Evolutionary conservation across 2,329 filamentous ascomycete genomes (phyloP).

Genomic region (Phaeophleospora eucalypticola): DNA sequence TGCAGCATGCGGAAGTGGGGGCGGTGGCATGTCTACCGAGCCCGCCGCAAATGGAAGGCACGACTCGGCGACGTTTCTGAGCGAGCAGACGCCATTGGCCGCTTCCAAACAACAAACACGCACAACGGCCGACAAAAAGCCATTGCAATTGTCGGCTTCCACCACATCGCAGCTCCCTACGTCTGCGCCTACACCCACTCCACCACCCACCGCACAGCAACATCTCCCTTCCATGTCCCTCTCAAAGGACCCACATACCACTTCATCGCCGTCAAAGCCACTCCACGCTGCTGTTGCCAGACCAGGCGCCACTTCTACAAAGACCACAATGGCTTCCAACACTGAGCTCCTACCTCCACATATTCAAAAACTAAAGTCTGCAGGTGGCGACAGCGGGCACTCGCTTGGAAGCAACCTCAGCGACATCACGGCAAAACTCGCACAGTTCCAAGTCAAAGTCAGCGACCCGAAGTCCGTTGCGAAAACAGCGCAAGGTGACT

Average conservation of each 20-base stretch:
- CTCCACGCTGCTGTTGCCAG: too few species aligned
- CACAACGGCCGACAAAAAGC: background rate
- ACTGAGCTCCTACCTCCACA: too few species aligned
- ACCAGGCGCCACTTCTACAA: background rate
- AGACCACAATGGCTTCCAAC: background rate
- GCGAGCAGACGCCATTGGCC: background rate
- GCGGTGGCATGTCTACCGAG: background rate
- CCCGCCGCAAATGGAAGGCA: background rate
- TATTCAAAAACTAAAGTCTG: too few species aligned
- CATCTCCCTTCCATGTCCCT: too few species aligned
- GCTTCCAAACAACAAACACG: background rate
- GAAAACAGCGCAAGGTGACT: background rate
- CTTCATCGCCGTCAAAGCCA: background rate
- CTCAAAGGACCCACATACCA: background rate
- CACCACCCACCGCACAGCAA: background rate
- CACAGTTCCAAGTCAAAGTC: slow-evolving; percentile 15
- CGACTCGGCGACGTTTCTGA: background rate
- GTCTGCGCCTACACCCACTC: background rate
- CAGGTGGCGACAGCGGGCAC: too few species aligned
- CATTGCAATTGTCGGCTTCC: background rate
- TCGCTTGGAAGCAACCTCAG: background rate
- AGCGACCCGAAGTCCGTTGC: slow-evolving; percentile 8
- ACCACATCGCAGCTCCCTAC: background rate
- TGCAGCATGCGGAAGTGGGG: background rate
- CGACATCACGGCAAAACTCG: slow-evolving; percentile 16